Conservation (phyloP, 2,329 filamentous ascomycete genomes). For the Davidsoniella australis region DNA sequence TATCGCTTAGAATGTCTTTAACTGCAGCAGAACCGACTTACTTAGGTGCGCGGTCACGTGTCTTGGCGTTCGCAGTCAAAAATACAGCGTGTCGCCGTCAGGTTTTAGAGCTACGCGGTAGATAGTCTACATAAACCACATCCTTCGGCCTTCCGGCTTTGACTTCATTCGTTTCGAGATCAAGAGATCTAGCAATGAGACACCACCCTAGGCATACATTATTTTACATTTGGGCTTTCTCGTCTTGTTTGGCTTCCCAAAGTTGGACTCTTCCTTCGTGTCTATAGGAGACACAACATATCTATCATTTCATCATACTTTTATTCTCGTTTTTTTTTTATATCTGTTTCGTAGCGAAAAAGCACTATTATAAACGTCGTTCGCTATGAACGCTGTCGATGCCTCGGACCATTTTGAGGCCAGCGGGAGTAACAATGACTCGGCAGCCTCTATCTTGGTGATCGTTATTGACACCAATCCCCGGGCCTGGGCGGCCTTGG, state of each 20-base stretch:
- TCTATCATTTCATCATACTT: not conserved
- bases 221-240: too few species aligned
- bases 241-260: not conserved
- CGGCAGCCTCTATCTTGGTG: slow-evolving; percentile 63
- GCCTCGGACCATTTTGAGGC: slow-evolving; percentile 42
- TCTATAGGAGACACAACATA: too few species aligned
- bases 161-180: not conserved
- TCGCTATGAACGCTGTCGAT: slow-evolving; percentile 35
- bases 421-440: slow-evolving; percentile 23
- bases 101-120: too few species aligned
- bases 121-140: not conserved
- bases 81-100: too few species aligned
- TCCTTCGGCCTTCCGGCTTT: slow-evolving; percentile 7
- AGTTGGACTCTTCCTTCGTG: not conserved
- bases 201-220: not conserved
- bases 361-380: not conserved
- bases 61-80: slow-evolving; percentile 2
- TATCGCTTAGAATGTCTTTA: slow-evolving; percentile 2
- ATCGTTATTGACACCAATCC: slow-evolving; percentile 94
- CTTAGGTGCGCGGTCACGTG: slow-evolving; percentile 4
- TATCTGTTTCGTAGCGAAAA: not conserved
- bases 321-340: not conserved
- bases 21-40: not conserved
- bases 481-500: slow-evolving; percentile 73
- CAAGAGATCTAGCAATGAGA: not conserved